Conservation (phyloP, 1,139 yeast genomes). For the Candida sp. region DNA sequence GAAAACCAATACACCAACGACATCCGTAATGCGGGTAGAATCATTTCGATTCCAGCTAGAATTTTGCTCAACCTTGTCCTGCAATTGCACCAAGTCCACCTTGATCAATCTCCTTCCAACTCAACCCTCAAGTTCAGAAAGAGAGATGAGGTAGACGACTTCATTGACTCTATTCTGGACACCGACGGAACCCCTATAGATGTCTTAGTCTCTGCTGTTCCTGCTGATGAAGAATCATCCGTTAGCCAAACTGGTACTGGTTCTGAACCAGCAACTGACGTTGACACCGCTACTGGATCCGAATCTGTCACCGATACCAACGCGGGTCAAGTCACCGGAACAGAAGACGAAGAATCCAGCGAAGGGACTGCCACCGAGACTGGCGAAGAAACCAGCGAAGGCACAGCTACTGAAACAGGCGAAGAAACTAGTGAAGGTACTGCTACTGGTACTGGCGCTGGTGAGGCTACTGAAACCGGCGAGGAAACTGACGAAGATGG, state of each 20-base stretch:
- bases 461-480: background rate
- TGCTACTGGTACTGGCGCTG: no score
- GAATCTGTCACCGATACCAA: slow-evolving; percentile 12
- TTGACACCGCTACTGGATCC: slow-evolving; percentile 25
- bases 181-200: slow-evolving; percentile 30
- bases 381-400: background rate
- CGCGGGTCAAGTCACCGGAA: slow-evolving; percentile 8
- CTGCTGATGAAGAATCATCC: slow-evolving; percentile 18
- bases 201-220: slow-evolving; percentile 14
- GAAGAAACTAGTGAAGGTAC: background rate
- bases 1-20: slow-evolving; percentile 35
- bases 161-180: slow-evolving; percentile 30
- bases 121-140: slow-evolving; percentile 47
- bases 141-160: slow-evolving; percentile 38
- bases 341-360: slow-evolving; percentile 25
- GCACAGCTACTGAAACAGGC: background rate
- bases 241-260: slow-evolving; percentile 19
- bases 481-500: background rate
- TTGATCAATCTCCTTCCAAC: slow-evolving; percentile 35
- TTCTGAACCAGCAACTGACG: slow-evolving; percentile 20
- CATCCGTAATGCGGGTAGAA: slow-evolving; percentile 39
- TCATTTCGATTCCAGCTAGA: slow-evolving; percentile 37
- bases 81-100: slow-evolving; percentile 36
- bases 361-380: slow-evolving; percentile 13
- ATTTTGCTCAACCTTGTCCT: slow-evolving; percentile 25